These are phyloP conservation scores for Lepidium campestre DNA, from an alignment of 441 rosid species.

Conservation along the genomic window DNA sequence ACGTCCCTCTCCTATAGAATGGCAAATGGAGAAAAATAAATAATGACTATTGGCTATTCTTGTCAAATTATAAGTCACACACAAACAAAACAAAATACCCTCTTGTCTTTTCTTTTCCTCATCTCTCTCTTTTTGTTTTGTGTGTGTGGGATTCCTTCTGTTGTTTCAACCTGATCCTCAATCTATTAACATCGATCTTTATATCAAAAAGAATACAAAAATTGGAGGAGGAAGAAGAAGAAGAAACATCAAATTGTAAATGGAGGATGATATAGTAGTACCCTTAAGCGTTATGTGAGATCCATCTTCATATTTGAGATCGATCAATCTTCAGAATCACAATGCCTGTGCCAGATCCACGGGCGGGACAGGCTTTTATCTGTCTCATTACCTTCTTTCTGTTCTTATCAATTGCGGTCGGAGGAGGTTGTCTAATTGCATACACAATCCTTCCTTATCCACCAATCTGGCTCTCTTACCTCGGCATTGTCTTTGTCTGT, in stretches of 20 bases:
- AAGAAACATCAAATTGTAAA: background rate
- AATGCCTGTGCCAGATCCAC: constrained; percentile 65
- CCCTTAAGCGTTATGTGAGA: constrained; percentile 7
- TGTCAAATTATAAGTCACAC: constrained; percentile 30
- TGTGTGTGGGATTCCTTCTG: constrained; percentile 5
- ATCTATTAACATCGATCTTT: constrained; percentile 8
- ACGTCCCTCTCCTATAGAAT: constrained; percentile 28
- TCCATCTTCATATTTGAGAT: constrained; percentile 14
- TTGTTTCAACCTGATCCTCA: constrained; percentile 11
- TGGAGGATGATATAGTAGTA: constrained; percentile 27
- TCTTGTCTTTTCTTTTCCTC: constrained; percentile 12
- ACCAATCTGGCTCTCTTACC: constrained; percentile 40
- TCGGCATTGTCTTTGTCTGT: constrained; percentile 61
- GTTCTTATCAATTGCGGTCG: constrained; percentile 32
- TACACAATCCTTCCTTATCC: constrained; percentile 45
- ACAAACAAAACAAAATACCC: constrained; percentile 11
- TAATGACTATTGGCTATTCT: constrained; percentile 19
- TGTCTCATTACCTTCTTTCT: constrained; percentile 42
- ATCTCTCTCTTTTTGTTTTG: background rate
- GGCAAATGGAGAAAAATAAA: constrained; percentile 9
- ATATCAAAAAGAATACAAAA: background rate
- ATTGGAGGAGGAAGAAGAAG: background rate
- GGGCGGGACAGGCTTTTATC: constrained; percentile 38
- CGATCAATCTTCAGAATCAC: background rate
- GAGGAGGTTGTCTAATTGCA: constrained; percentile 43